Evolutionary conservation across 169 alveolate species (phyloP).

Genomic region (Perkinsus marinus): DNA sequence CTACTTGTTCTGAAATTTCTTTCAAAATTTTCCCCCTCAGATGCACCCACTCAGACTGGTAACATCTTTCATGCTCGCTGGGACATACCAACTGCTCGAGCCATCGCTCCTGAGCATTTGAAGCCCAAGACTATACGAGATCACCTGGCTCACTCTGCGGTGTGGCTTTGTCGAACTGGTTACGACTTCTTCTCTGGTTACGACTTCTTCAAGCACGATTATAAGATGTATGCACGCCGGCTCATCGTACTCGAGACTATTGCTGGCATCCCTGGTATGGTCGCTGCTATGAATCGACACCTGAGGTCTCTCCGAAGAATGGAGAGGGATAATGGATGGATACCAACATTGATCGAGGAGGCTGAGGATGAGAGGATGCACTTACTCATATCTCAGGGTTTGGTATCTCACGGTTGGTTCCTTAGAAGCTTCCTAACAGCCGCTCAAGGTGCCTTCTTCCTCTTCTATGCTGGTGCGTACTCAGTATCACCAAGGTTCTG

Average conservation of each 20-base stretch:
- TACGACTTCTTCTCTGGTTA: slow-evolving; percentile 32
- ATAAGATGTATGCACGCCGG: background rate
- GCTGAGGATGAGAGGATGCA: slow-evolving; percentile 49
- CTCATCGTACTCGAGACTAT: background rate
- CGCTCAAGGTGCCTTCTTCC: slow-evolving; percentile 24
- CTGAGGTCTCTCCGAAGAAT: slow-evolving; percentile 29
- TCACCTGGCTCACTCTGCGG: slow-evolving; percentile 26
- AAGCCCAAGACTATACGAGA: slow-evolving; percentile 34
- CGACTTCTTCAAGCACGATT: background rate
- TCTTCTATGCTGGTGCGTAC: slow-evolving; percentile 12
- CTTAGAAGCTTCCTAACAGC: slow-evolving; percentile 13
- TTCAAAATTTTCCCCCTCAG: background rate
- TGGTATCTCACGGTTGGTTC: slow-evolving; percentile 19
- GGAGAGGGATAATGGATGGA: slow-evolving; percentile 39
- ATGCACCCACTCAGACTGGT: background rate
- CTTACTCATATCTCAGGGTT: slow-evolving; percentile 17
- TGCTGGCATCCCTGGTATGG: slow-evolving; percentile 39
- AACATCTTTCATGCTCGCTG: background rate
- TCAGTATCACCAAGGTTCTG: slow-evolving; percentile 27
- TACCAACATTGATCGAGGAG: slow-evolving; percentile 37
- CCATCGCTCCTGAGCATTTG: background rate
- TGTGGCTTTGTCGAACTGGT: slow-evolving; percentile 21
- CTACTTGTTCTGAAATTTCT: background rate
- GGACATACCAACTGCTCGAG: background rate
- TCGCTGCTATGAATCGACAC: slow-evolving; percentile 41